A percentile compares a stretch with the other conserved stretches of the same genome.
Conservation (phyloP, 345 rosid genomes). For the Salix brachista region DNA sequence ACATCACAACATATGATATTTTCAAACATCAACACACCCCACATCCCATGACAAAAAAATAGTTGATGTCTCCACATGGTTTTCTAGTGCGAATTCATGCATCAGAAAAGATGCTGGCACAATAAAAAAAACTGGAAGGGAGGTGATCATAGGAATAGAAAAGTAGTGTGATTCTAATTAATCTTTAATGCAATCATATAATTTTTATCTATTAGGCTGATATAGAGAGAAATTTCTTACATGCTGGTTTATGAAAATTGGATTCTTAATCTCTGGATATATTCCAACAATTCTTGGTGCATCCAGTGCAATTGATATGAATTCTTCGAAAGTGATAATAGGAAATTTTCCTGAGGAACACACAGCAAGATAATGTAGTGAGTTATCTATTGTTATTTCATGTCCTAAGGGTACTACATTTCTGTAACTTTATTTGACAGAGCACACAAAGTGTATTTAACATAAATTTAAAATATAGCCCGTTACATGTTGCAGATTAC, state of each 20-base stretch:
- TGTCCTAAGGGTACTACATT: not conserved
- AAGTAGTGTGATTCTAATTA: not conserved
- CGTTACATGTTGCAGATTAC: not conserved
- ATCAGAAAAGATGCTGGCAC: not conserved
- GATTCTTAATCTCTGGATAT: slow-evolving; percentile 95
- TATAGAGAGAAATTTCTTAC: slow-evolving; percentile 36
- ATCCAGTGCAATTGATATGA: slow-evolving; percentile 76
- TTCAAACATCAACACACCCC: not conserved
- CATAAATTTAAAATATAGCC: not conserved
- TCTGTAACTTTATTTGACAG: not conserved
- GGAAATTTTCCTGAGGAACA: slow-evolving; percentile 63
- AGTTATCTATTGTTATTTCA: not conserved
- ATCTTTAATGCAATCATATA: not conserved
- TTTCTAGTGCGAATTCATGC: not conserved
- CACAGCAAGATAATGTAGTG: slow-evolving; percentile 5
- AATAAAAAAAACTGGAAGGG: no score
- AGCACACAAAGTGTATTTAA: not conserved
- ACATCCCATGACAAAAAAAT: not conserved
- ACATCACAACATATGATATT: not conserved
- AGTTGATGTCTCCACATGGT: not conserved
- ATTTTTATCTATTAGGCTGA: not conserved
- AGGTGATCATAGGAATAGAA: not conserved
- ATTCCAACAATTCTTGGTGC: slow-evolving; percentile 88
- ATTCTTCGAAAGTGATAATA: slow-evolving; percentile 83
- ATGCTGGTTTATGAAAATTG: slow-evolving; percentile 74